Evolutionary conservation across 2,329 filamentous ascomycete genomes (phyloP).

Genomic region (Huntiella decipiens): DNA sequence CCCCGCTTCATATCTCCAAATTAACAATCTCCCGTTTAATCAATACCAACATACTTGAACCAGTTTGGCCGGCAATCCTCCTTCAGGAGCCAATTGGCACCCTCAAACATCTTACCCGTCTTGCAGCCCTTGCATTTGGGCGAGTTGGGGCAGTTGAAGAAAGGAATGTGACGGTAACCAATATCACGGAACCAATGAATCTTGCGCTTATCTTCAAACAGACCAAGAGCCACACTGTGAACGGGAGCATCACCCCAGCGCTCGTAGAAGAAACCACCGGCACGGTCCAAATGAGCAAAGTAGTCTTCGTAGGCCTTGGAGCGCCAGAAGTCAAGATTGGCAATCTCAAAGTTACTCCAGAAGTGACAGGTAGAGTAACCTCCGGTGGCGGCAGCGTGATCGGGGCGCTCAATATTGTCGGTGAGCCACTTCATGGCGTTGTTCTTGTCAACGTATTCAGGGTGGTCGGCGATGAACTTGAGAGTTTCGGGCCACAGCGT

Average conservation of each 20-base stretch:
- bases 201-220: conserved; percentile 79
- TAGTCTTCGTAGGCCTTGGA: conserved; percentile 84
- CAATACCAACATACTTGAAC: conserved; percentile 87
- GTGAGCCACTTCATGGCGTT: conserved; percentile 79
- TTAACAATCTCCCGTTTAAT: conserved; percentile 22
- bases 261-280: conserved; percentile 97
- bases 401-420: conserved; percentile 56
- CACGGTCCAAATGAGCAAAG: conserved; percentile 83
- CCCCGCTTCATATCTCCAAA: background rate
- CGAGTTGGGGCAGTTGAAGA: conserved; percentile 96
- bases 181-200: conserved; percentile 99
- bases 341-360: conserved; percentile 98
- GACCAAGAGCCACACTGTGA: conserved; percentile 76
- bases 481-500: conserved; percentile 89
- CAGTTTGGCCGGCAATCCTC: conserved; percentile 93
- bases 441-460: conserved; percentile 61
- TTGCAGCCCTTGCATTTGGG: conserved; percentile 80
- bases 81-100: conserved; percentile 63
- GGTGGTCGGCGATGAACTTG: conserved; percentile 74
- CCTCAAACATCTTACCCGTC: conserved; percentile 76
- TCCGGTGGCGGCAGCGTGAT: conserved; percentile 63
- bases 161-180: conserved; percentile 94
- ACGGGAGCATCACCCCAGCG: conserved; percentile 96
- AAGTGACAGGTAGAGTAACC: conserved; percentile 98
- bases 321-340: conserved; percentile 80